phyloP scores from a whole-genome alignment of 1,139 yeast species.

The Maudiozyma humilis region DNA sequence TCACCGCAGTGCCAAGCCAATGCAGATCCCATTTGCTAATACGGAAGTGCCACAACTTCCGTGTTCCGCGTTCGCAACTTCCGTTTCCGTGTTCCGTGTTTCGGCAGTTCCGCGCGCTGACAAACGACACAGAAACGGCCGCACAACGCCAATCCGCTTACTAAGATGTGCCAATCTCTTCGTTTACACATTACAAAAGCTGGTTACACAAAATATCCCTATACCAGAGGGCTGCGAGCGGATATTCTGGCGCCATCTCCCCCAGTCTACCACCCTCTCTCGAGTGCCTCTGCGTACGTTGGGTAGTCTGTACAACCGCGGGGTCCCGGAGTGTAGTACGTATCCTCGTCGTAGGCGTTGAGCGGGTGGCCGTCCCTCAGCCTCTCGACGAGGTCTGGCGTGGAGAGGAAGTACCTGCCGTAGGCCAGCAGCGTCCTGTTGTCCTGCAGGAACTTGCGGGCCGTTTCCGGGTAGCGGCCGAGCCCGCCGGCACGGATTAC shows the following conservation, averaged over 20 bases:
- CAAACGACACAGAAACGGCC: background rate
- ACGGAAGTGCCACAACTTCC: too few species aligned
- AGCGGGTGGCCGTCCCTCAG: conserved; percentile 30
- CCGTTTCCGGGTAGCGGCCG: background rate
- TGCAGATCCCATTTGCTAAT: too few species aligned
- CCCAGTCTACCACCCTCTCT: conserved; percentile 7
- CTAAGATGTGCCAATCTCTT: background rate
- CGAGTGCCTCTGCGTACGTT: conserved; percentile 15
- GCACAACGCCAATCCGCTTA: background rate
- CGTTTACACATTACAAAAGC: background rate
- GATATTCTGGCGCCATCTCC: background rate
- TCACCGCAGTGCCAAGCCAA: too few species aligned
- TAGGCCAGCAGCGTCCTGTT: conserved; percentile 2
- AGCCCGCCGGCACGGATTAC: conserved; percentile 31
- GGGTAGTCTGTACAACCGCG: conserved; percentile 5
- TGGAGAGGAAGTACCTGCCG: conserved; percentile 1
- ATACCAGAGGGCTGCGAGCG: background rate
- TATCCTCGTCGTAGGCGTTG: conserved; percentile 2
- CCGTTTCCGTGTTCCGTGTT: background rate
- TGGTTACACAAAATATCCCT: background rate
- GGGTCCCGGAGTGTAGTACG: background rate
- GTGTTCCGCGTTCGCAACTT: background rate
- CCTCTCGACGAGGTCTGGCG: conserved; percentile 1
- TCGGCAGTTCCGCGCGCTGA: background rate
- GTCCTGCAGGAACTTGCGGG: conserved; percentile 1